Percentiles rank a stretch among this genome's conserved stretches.
These are phyloP conservation scores for Fomitopsis pulvina DNA, from an alignment of 768 basidiomycete species.

Conservation along the genomic window DNA sequence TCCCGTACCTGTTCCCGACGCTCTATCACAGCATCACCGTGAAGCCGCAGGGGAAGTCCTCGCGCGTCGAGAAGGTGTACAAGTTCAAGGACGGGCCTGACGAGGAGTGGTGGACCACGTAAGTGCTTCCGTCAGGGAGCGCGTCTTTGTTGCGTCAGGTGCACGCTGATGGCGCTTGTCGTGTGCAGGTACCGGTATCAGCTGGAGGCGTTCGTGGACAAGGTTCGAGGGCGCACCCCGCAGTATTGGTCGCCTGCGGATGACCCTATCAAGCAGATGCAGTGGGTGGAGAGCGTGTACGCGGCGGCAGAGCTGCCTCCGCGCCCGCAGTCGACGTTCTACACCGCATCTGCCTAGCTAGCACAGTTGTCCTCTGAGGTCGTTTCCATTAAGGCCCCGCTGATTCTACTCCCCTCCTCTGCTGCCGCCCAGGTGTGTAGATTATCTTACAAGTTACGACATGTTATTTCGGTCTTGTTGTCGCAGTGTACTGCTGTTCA, in stretches of 20 bases:
- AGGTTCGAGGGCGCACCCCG: conserved; percentile 34
- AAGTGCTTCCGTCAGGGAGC: conserved; percentile 5
- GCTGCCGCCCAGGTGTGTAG: too few relatives aligned
- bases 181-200: conserved; percentile 45
- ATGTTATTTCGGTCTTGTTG: too few relatives aligned
- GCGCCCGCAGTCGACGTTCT: not conserved
- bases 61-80: conserved; percentile 39
- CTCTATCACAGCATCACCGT: conserved; percentile 41
- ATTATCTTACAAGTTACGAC: too few relatives aligned
- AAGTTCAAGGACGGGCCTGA: conserved; percentile 29
- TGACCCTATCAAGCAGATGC: conserved; percentile 6
- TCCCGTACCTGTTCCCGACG: conserved; percentile 35
- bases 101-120: conserved; percentile 42
- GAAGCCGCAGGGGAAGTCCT: conserved; percentile 10
- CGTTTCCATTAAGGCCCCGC: too few relatives aligned
- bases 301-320: not conserved
- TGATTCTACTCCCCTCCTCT: too few relatives aligned
- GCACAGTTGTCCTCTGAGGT: too few relatives aligned
- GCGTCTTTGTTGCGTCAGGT: too few relatives aligned
- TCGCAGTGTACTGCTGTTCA: too few relatives aligned
- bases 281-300: conserved; percentile 9
- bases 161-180: not conserved
- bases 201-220: conserved; percentile 51
- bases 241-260: conserved; percentile 30
- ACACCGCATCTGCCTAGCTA: too few relatives aligned